Evolutionary conservation across 2,329 filamentous ascomycete species (phyloP), one percentile per base, ranked within the genome.

Genomic region (Cladosporium phlei): DNA sequence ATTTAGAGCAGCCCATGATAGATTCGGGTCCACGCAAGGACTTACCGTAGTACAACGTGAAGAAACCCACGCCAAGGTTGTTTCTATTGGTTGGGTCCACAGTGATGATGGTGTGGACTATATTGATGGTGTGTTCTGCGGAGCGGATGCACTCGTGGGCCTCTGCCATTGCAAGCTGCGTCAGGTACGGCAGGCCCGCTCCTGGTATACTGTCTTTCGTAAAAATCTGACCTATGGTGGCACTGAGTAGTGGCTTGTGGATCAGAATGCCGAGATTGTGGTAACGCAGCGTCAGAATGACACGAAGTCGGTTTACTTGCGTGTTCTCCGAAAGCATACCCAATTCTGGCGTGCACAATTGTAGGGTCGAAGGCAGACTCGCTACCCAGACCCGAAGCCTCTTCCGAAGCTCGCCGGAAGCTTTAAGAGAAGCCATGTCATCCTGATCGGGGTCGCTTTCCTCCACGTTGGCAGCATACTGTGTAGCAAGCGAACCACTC

Each of bases 211-310:
- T n/a, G n/a, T n/a, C n/a, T n/a, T n/a, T n/a, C 19, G 21, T 22
- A n/a, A 25, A 38, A 14, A 25, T 40, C 11, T 52, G 47, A 12
- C 65, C 61, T 5, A 73, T 52, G 24, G 69, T 66, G 39, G 63
- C 65, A 17, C 64, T 64, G 1, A 73, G 59, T 7, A 71, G 54
- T 8, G 67, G 66, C 2, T 70, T 62, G 40, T 73, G 70, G 2
- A 70, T 46, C 2, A 74, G 60, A 4, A 72, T 61, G 3, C 64
- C 64, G 3, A 69, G 52, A 47, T 73, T 70, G 12, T 64, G 60
- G 49, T 68, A 69, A 11, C 71, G 62, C 12, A 73, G 48, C 0
- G 66, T 66, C 0, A 74, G 57, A 3, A 77, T 69, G 6, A 75
- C 59, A 3, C 65, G 62, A 29, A 74, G 67, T 56, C 63, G 52